Percentiles rank a stretch among this genome's conserved stretches.
Conservation (phyloP, 208 protist genomes). For the Strigomonas culicis region DNA sequence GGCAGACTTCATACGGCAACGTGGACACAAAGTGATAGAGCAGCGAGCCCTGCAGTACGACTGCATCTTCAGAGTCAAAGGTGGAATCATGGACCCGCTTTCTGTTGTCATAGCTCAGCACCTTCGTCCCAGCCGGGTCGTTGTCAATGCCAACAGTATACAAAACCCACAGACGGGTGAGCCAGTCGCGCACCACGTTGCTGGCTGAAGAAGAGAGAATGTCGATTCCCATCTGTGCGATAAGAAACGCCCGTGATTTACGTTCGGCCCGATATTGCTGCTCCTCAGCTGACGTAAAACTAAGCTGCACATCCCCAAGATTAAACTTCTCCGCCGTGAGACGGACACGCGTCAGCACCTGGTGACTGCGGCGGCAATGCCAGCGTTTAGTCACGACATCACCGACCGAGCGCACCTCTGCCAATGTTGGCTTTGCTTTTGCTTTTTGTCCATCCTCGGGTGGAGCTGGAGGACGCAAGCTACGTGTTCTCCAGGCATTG, state of each 20-base stretch:
- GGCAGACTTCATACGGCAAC: conserved; percentile 48
- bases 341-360: conserved; percentile 54
- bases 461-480: neutral
- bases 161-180: conserved; percentile 67
- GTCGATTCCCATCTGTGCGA: conserved; percentile 32
- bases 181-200: conserved; percentile 40
- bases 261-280: conserved; percentile 31
- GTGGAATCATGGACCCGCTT: conserved; percentile 43
- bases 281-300: conserved; percentile 51
- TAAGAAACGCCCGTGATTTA: conserved; percentile 43
- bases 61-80: conserved; percentile 45
- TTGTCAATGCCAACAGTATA: conserved; percentile 56
- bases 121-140: conserved; percentile 33
- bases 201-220: conserved; percentile 25
- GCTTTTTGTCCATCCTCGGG: neutral
- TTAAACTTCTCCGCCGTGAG: conserved; percentile 56
- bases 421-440: neutral
- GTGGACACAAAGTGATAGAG: conserved; percentile 51
- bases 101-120: conserved; percentile 65
- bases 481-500: neutral
- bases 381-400: conserved; percentile 64
- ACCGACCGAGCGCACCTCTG: conserved; percentile 33
- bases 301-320: conserved; percentile 30
- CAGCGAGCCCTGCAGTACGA: conserved; percentile 47
- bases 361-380: conserved; percentile 58